Percentiles rank a stretch among this genome's conserved stretches.
Conservation (phyloP, 2,329 filamentous ascomycete genomes). For the Fusarium fujikuroi region DNA sequence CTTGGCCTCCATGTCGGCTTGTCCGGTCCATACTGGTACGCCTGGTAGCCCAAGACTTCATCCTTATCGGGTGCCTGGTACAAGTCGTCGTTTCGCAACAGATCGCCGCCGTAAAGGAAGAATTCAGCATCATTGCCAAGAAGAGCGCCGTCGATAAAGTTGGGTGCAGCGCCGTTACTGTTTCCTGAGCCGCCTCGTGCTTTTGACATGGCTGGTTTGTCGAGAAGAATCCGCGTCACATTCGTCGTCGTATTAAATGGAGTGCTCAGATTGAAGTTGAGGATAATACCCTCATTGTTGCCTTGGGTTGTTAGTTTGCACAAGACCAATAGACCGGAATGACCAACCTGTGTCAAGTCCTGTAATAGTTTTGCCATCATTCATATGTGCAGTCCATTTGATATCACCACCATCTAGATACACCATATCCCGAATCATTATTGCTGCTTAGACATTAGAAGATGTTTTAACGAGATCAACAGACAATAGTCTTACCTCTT, state of each 20-base stretch:
- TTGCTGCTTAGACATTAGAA: constrained; percentile 55
- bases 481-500: constrained; percentile 49
- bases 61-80: constrained; percentile 55
- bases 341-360: constrained; percentile 56
- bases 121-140: constrained; percentile 72
- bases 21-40: constrained; percentile 61
- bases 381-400: constrained; percentile 62
- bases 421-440: constrained; percentile 68
- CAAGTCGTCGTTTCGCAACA: constrained; percentile 51
- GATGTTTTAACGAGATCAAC: background rate
- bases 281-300: constrained; percentile 64
- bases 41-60: constrained; percentile 61
- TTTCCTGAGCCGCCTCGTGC: constrained; percentile 58
- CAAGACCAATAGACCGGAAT: background rate
- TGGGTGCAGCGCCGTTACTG: constrained; percentile 63
- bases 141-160: constrained; percentile 71
- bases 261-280: constrained; percentile 67
- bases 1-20: constrained; percentile 56
- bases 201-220: constrained; percentile 56
- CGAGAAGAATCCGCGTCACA: constrained; percentile 61
- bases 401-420: constrained; percentile 73
- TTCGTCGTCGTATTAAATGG: constrained; percentile 65
- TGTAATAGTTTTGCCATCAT: constrained; percentile 53
- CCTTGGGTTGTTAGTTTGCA: constrained; percentile 50
- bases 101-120: constrained; percentile 70